Percentiles rank a stretch among this genome's conserved stretches.
Evolutionary conservation across 768 basidiomycete genomes (phyloP).

Genomic region (Amanita rubescens): DNA sequence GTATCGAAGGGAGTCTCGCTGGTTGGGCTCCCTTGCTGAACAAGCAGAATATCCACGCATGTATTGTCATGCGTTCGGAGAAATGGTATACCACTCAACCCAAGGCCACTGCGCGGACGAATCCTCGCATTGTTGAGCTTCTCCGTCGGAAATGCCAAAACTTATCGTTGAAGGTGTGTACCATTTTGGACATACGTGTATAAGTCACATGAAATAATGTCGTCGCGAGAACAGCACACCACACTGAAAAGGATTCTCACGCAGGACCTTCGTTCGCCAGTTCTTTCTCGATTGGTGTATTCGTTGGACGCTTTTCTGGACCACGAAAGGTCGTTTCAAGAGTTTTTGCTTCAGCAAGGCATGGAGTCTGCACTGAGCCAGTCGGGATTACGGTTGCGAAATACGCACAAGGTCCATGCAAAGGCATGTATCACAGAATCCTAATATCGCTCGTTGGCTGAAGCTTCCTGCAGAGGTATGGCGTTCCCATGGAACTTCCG

Average conservation of each 20-base stretch:
- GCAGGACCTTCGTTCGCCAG: conserved; percentile 26
- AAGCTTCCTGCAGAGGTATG: conserved; percentile 22
- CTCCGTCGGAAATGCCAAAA: conserved; percentile 25
- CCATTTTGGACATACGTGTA: neutral
- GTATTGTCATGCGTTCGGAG: conserved; percentile 32
- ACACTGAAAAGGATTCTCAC: conserved; percentile 20
- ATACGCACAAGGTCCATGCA: conserved; percentile 23
- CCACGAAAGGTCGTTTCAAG: conserved; percentile 28
- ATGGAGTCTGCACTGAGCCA: conserved; percentile 14
- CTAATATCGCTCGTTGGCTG: neutral
- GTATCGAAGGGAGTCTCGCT: conserved; percentile 23
- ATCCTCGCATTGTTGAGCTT: conserved; percentile 26
- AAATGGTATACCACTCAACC: conserved; percentile 27
- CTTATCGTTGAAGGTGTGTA: conserved; percentile 4
- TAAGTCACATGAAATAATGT: neutral
- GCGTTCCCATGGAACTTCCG: conserved; percentile 21
- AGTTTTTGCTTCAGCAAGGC: conserved; percentile 22
- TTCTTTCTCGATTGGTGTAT: conserved; percentile 26
- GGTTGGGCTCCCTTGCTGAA: conserved; percentile 33
- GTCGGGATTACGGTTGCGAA: conserved; percentile 23
- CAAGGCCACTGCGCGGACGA: conserved; percentile 23
- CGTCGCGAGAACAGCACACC: conserved; percentile 13
- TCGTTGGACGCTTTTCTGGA: conserved; percentile 35
- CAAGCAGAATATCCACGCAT: conserved; percentile 23
- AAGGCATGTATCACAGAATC: conserved; percentile 20